Percentiles rank a stretch among this genome's conserved stretches.
Evolutionary conservation across 208 protist genomes (phyloP).

Genomic region (Porcisia hertigi): DNA sequence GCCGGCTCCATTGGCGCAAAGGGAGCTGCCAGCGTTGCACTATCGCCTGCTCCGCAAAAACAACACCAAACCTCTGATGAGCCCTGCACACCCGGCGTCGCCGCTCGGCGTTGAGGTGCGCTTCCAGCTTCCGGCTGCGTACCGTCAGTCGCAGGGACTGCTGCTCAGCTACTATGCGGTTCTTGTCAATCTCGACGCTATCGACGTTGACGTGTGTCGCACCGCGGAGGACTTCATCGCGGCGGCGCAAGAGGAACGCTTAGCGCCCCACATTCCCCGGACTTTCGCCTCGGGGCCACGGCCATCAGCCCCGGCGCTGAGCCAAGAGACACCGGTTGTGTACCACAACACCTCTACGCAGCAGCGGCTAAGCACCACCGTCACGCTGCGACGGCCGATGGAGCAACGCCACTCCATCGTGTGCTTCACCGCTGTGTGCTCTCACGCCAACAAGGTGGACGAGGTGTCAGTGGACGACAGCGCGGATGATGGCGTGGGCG

Average conservation of each 20-base stretch:
- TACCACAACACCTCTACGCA: conserved; percentile 8
- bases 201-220: conserved; percentile 11
- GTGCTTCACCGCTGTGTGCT: conserved; percentile 11
- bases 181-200: conserved; percentile 7
- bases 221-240: conserved; percentile 14
- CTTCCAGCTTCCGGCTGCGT: conserved; percentile 16
- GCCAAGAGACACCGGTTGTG: conserved; percentile 6
- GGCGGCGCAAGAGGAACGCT: not conserved
- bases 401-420: conserved; percentile 13
- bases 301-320: not conserved
- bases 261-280: conserved; percentile 1
- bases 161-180: conserved; percentile 5
- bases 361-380: conserved; percentile 5
- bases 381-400: conserved; percentile 17
- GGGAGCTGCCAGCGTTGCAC: conserved; percentile 1
- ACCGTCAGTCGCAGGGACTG: not conserved
- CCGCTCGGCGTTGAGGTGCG: conserved; percentile 6
- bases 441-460: not conserved
- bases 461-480: not conserved
- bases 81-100: not conserved
- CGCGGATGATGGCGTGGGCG: not conserved
- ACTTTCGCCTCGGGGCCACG: not conserved
- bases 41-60: not conserved
- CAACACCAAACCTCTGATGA: not conserved
- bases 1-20: not conserved